Evolutionary conservation across 495 filamentous ascomycete species (phyloP), one percentile per base, ranked within the genome.

Genomic region (Tetracladium marchalianum): DNA sequence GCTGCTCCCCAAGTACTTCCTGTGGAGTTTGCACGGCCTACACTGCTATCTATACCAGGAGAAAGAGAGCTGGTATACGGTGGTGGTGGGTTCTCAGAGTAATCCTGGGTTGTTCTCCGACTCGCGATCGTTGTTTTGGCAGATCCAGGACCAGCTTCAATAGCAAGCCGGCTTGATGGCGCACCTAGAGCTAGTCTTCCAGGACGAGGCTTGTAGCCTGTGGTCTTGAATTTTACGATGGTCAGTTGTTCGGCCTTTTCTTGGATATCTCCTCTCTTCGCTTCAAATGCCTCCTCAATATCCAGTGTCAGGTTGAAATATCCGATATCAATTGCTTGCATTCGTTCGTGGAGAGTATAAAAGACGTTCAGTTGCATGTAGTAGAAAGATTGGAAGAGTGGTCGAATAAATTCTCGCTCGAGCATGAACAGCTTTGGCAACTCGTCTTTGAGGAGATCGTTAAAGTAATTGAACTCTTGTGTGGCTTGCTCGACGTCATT

Each of bases 321-420:
- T 47, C 84, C 87, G 56, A 99, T 97, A 61, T 96, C 86, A 58
- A 93, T 86, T 46, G 72, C 80, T 64, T 96, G 92, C 93, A 97
- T 97, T 64, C 78, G 84, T 65, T 99, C 92, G 64, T 99, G 92
- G 31, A 99, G 72, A 0, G 93, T 97, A 65, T 99, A 99, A 66
- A 97, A 99, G 50, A 99, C 89, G 63, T 99, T 99, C 45, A 99
- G 77, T 63, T 99, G 92, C 93, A 99, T 97, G 71, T 99, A 99
- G 67, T 99, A 99, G 71, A 97, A 99, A 31, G 88, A 94, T 57
- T 96, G 93, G 74, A 99, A 99, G 7, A 99, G 75, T 11, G 92
- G 92, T 47, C 83, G 82, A 64, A 99, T 99, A 66, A 99, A 97
- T 61, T 99, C 86, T 47, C 87, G 76, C 63, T 97, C 93, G n/a